phyloP scores from a whole-genome alignment of 23 red algal genomes.

The Gracilaria domingensis region DNA sequence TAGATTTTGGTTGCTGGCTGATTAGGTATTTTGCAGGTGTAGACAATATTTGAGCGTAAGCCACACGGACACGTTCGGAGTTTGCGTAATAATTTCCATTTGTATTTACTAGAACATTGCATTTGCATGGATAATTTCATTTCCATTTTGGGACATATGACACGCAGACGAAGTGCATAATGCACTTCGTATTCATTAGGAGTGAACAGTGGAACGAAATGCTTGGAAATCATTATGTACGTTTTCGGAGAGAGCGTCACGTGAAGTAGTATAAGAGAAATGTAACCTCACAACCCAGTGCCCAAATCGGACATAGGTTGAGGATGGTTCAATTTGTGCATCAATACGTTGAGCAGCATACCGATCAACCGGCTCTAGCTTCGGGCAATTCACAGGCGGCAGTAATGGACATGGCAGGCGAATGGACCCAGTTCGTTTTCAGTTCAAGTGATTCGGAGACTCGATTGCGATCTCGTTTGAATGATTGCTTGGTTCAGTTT shows the following conservation, averaged over 20 bases:
- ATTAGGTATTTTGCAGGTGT: too few relatives aligned
- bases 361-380: neutral
- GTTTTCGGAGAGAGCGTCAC: neutral
- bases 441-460: neutral
- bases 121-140: too few relatives aligned
- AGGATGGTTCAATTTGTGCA: neutral
- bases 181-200: too few relatives aligned
- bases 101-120: too few relatives aligned
- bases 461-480: neutral
- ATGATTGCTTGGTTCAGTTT: neutral
- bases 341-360: neutral
- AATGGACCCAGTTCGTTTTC: neutral
- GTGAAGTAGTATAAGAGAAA: neutral
- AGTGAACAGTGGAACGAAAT: too few relatives aligned
- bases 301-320: neutral
- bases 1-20: too few relatives aligned
- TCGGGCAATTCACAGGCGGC: neutral
- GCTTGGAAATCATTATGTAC: too few relatives aligned
- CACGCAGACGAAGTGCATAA: too few relatives aligned
- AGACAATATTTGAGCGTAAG: too few relatives aligned
- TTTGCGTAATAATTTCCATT: too few relatives aligned
- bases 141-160: too few relatives aligned
- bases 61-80: too few relatives aligned
- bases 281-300: neutral
- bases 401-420: neutral